Percentiles rank a stretch among this genome's conserved stretches.
Evolutionary conservation across 2,329 filamentous ascomycete genomes (phyloP).

Genomic region (Xylaria sp.): DNA sequence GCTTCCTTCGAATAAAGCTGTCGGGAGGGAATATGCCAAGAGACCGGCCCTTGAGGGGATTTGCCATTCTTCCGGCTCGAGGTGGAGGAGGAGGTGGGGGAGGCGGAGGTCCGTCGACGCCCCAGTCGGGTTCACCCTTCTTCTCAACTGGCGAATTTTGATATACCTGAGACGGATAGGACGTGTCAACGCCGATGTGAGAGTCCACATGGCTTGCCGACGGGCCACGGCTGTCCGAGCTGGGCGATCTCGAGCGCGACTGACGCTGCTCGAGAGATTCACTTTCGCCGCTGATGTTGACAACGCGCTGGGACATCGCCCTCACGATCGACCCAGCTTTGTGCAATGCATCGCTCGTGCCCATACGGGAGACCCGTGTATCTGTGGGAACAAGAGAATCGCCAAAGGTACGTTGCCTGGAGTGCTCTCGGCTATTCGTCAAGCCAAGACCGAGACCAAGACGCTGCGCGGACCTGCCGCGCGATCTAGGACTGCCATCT

Average conservation of each 20-base stretch:
- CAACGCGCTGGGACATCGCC: conserved; percentile 92
- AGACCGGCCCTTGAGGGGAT: conserved; percentile 81
- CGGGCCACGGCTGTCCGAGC: conserved; percentile 46
- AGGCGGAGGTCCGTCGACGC: conserved; percentile 29
- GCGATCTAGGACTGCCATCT: conserved; percentile 45
- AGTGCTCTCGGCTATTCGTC: conserved; percentile 52
- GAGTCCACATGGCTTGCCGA: conserved; percentile 38
- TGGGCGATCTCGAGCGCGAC: conserved; percentile 53
- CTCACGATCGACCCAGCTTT: conserved; percentile 71
- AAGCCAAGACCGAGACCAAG: conserved; percentile 46
- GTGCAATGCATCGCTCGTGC: conserved; percentile 58
- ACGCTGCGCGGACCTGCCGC: conserved; percentile 46
- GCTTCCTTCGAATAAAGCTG: conserved; percentile 63
- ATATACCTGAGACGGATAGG: conserved; percentile 47
- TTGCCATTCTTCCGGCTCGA: conserved; percentile 45
- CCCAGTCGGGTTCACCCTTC: conserved; percentile 32
- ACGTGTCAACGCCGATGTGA: conserved; percentile 43
- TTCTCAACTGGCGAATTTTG: conserved; percentile 44
- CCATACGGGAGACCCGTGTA: conserved; percentile 55
- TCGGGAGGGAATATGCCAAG: conserved; percentile 79
- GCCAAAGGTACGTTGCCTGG: conserved; percentile 53
- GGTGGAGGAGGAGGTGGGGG: conserved; percentile 22
- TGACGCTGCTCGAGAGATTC: conserved; percentile 73
- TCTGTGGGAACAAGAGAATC: conserved; percentile 49
- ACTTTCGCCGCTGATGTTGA: conserved; percentile 92